phyloP scores from a whole-genome alignment of 805 yeast species.

The Yamadazyma sp. region DNA sequence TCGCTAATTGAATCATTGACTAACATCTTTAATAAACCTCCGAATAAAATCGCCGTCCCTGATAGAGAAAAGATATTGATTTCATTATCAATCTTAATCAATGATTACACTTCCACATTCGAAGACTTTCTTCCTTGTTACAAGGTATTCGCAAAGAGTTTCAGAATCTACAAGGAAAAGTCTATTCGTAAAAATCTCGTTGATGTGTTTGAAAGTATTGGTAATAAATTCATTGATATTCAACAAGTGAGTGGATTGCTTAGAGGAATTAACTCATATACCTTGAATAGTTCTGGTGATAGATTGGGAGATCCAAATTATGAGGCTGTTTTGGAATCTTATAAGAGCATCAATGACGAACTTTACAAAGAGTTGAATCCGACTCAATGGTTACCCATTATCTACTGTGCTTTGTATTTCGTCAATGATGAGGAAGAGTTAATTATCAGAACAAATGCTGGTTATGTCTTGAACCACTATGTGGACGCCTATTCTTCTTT shows the following conservation, averaged over 20 bases:
- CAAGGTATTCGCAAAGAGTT: slow-evolving; percentile 53
- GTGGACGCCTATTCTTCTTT: slow-evolving; percentile 52
- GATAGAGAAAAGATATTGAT: slow-evolving; percentile 59
- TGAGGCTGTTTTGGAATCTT: slow-evolving; percentile 69
- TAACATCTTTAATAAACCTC: slow-evolving; percentile 58
- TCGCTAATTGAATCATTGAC: slow-evolving; percentile 58
- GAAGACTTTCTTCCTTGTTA: slow-evolving; percentile 51
- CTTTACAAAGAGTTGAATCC: slow-evolving; percentile 44
- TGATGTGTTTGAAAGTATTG: slow-evolving; percentile 59
- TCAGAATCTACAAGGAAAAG: slow-evolving; percentile 57
- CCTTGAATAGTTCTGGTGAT: slow-evolving; percentile 35
- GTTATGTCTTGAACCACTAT: slow-evolving; percentile 60
- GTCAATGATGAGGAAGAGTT: slow-evolving; percentile 78
- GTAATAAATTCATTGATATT: slow-evolving; percentile 47
- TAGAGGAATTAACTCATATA: slow-evolving; percentile 65
- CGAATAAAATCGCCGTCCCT: slow-evolving; percentile 46
- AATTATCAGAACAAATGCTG: slow-evolving; percentile 76
- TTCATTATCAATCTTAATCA: slow-evolving; percentile 56
- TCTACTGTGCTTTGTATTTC: slow-evolving; percentile 66
- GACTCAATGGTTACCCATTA: slow-evolving; percentile 75
- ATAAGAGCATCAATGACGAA: slow-evolving; percentile 59
- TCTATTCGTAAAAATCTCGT: slow-evolving; percentile 63
- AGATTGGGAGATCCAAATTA: slow-evolving; percentile 77
- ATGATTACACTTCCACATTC: slow-evolving; percentile 52
- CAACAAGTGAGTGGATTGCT: slow-evolving; percentile 51